Evolutionary conservation across 1,284 basidiomycete species (phyloP).

Genomic region (Sparassis latifolia): DNA sequence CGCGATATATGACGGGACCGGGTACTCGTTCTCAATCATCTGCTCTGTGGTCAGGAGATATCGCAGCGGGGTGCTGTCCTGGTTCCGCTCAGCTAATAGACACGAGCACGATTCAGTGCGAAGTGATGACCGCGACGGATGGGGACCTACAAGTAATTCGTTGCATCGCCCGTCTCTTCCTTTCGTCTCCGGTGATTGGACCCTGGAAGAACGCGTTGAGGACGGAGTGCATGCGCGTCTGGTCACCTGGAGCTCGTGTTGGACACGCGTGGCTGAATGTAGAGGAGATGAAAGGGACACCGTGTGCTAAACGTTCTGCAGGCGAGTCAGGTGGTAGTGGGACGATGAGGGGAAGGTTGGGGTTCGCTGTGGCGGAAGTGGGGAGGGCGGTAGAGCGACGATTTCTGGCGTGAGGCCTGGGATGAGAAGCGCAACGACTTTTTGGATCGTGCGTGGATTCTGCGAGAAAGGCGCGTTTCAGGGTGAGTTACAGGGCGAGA

Average conservation of each 20-base stretch:
- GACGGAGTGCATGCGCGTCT: constrained; percentile 79
- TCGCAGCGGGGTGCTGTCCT: constrained; percentile 54
- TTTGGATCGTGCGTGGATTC: constrained; percentile 69
- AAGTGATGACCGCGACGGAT: background rate
- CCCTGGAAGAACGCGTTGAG: constrained; percentile 75
- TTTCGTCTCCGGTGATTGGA: constrained; percentile 74
- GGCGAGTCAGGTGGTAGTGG: constrained; percentile 38
- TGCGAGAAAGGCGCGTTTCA: constrained; percentile 22
- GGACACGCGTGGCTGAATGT: constrained; percentile 91
- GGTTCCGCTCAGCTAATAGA: constrained; percentile 48
- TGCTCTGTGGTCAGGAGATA: constrained; percentile 76
- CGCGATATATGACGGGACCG: constrained; percentile 73
- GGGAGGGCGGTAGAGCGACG: constrained; percentile 64
- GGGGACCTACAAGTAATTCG: constrained; percentile 46
- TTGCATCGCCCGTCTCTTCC: constrained; percentile 55
- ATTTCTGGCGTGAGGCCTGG: constrained; percentile 74
- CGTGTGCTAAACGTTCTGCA: constrained; percentile 24
- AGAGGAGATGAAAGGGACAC: constrained; percentile 69
- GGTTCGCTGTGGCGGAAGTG: constrained; percentile 57
- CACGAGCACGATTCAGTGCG: background rate
- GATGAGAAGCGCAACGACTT: constrained; percentile 72
- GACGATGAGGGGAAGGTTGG: constrained; percentile 60
- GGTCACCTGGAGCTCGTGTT: constrained; percentile 84
- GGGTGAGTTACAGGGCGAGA: too few relatives aligned
- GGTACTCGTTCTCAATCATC: constrained; percentile 90